Evolutionary conservation across 352 stramenopile genomes (phyloP).

Genomic region (Phytopythium cucurbitacearum): DNA sequence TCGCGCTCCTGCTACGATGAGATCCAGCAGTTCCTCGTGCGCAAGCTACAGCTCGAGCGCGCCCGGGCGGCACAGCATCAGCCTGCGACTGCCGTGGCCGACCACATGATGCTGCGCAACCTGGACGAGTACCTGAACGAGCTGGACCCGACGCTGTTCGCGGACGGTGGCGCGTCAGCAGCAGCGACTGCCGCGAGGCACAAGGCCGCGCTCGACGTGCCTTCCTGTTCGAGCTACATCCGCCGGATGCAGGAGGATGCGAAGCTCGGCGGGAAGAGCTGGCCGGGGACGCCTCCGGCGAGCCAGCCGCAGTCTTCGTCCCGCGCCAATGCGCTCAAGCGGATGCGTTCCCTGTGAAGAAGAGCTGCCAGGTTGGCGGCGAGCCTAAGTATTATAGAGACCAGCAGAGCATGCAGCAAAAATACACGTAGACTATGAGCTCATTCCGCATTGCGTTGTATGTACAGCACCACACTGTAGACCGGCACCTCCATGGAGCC

Average conservation of each 20-base stretch:
- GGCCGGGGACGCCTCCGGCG: neutral
- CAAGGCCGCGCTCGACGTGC: conserved; percentile 16
- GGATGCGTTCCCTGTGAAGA: conserved; percentile 5
- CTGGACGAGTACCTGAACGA: conserved; percentile 55
- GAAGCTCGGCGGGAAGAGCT: conserved; percentile 5
- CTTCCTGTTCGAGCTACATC: conserved; percentile 29
- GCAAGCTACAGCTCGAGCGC: conserved; percentile 32
- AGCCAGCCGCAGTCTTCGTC: neutral
- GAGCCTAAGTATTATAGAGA: neutral
- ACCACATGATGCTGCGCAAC: conserved; percentile 29
- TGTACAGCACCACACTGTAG: no score
- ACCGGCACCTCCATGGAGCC: no score
- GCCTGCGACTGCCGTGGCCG: neutral
- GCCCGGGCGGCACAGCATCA: conserved; percentile 2
- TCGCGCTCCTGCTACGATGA: conserved; percentile 49
- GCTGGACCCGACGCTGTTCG: conserved; percentile 47
- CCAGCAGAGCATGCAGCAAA: no score
- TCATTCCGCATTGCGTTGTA: no score
- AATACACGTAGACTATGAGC: no score
- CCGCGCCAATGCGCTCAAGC: neutral
- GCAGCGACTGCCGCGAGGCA: neutral
- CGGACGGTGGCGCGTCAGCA: conserved; percentile 2
- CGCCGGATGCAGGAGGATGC: conserved; percentile 34
- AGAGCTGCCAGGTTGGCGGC: neutral
- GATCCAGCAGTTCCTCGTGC: conserved; percentile 52